Evolutionary conservation across 305 asterid species (phyloP), one percentile per base, ranked within the genome.

Genomic region (Petunia hybrid): DNA sequence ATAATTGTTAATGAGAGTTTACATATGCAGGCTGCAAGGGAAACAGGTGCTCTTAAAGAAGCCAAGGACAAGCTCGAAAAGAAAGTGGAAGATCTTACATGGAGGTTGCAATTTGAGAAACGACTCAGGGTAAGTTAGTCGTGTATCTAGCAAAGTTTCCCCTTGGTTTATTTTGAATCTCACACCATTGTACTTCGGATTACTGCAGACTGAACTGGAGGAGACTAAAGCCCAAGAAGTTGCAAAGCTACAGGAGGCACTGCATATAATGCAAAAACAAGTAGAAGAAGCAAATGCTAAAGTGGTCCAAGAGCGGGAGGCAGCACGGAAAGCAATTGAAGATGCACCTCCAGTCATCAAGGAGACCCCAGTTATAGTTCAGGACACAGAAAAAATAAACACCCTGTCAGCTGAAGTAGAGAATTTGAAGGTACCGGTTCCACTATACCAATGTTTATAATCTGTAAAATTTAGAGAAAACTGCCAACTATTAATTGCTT

Each of bases 51-150:
- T 85, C 90, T 97, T 76, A 95, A 95, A 88, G 94, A 94, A 91
- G 99, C 99, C 78, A 97, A 97, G 89, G 99, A 97, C 90, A 97
- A 92, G 93, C 91, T 97, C 64, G 99, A 97, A 88, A 97, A 95
- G 97, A 95, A 95, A 86, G 99, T 97, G 81, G 99, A 97, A 87
- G 99, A 97, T 86, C 98, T 97, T 66, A 90, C 99, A n/a, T 95
- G 99, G 99, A 93, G 98, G 81, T 77, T 97, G 89, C 99, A 95
- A 89, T 91, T 97, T 80, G 99, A 97, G 93, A 97, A 93, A 88
- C 89, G 97, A 81, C 81, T 95, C 65, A 93, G 99, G 97, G 99
- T 97, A 86, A 79, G 57, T 83, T 79, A 4, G 76, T 82, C 68
- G 68, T 40, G 56, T 61, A 12, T 14, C 6, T 13, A 35, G 46